Evolutionary conservation across 2,329 filamentous ascomycete genomes (phyloP), one percentile per base, ranked within the genome.

Genomic region (Fusarium sp.): DNA sequence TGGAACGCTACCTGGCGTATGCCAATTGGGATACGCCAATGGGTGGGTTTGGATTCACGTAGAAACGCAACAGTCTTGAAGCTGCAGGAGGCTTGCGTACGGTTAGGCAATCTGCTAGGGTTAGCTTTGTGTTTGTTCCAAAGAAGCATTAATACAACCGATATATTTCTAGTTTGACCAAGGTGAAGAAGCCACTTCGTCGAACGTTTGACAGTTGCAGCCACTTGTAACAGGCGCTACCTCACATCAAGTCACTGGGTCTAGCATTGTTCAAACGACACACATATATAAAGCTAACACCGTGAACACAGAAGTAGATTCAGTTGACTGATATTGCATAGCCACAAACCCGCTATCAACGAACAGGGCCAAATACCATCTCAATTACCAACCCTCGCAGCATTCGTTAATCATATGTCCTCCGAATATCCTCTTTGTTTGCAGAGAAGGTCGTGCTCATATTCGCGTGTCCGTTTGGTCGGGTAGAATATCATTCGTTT

Each of bases 391-490:
- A 23, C 49, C 57, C 44, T 51, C n/a, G 26, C 34, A 28, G 34
- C 34, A 44, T 60, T 46, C 62, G 34, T 60, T 44, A 50, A 44
- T 64, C 45, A 23, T 63, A 50, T 28, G 46, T 23, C 31, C 51
- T 45, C 62, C 31, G 39, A 41, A 28, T 30, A 45, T 52, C 16
- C 19, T 45, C 48, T 48, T 54, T 50, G 41, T 37, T 41, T 45
- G 26, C 31, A 59, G 44, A 54, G 45, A 68, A 46, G 44, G 50
- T 60, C 43, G 21, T 50, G 37, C 28, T 60, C 54, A 46, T 56
- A 37, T 48, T 62, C 54, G 30, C 39, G 23, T 59, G 53, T 63
- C 58, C 54, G 50, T 55, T 59, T 54, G 9, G 41, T 43, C 54
- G 44, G 12, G 55, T 50, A 31, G 44, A 54, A 39, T 43, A 53